phyloP scores from a whole-genome alignment of 2,329 filamentous ascomycete genomes.

The Blumeria hordei region DNA sequence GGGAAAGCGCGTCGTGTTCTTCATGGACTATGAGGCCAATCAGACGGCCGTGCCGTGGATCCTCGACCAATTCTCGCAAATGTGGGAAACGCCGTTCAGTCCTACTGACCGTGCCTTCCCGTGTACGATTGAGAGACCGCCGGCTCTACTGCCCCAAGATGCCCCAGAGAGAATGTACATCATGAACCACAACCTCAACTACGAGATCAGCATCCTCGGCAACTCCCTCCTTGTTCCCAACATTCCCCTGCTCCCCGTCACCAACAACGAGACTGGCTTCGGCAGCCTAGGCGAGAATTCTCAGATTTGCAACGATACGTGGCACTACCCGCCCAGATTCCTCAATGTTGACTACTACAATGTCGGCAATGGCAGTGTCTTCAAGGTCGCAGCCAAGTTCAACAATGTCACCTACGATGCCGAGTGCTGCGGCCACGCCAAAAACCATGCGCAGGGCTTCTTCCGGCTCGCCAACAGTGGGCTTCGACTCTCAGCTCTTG shows the following conservation, averaged over 20 bases:
- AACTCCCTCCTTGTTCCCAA: conserved; percentile 46
- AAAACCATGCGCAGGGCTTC: conserved; percentile 7
- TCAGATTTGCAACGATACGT: conserved; percentile 33
- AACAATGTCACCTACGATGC: conserved; percentile 50
- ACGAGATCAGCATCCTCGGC: conserved; percentile 43
- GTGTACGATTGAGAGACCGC: conserved; percentile 56
- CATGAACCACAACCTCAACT: conserved; percentile 79
- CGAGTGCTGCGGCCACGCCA: conserved; percentile 28
- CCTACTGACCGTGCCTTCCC: conserved; percentile 38
- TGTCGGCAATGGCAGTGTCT: conserved; percentile 41
- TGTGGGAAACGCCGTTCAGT: conserved; percentile 73
- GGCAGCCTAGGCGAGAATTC: conserved; percentile 43
- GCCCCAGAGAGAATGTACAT: conserved; percentile 47
- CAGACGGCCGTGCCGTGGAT: conserved; percentile 61
- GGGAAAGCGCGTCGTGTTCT: conserved; percentile 50
- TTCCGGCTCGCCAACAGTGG: neutral
- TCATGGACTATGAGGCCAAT: conserved; percentile 63
- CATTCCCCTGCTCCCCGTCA: conserved; percentile 41
- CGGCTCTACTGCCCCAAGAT: conserved; percentile 28
- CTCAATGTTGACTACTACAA: conserved; percentile 77
- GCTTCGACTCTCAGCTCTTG: neutral
- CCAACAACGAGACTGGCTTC: conserved; percentile 39
- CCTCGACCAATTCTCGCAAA: conserved; percentile 64
- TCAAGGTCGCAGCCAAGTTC: conserved; percentile 42
- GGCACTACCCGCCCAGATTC: conserved; percentile 50